Evolutionary conservation across 306 rosid genomes (phyloP).

Genomic region (Prunus persica): DNA sequence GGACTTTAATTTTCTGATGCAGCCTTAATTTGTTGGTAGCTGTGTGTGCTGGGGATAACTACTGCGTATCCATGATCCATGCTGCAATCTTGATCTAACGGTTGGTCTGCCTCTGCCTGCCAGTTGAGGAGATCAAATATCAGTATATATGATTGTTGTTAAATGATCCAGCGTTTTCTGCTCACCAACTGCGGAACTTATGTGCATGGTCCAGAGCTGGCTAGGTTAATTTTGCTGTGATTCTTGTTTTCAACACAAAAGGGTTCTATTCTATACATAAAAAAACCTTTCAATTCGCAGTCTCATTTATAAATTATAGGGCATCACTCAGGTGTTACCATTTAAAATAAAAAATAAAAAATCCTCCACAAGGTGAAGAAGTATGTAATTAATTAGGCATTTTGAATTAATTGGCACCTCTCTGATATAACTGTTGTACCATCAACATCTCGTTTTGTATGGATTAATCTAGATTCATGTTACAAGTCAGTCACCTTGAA

Average conservation of each 20-base stretch:
- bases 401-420: background rate
- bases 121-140: background rate
- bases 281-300: background rate
- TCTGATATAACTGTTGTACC: background rate
- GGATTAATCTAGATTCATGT: background rate
- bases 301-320: background rate
- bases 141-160: background rate
- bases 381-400: background rate
- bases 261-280: background rate
- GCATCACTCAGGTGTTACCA: background rate
- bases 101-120: background rate
- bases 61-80: background rate
- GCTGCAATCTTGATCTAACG: constrained; percentile 1
- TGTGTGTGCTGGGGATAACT: constrained; percentile 18
- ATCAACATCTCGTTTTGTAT: background rate
- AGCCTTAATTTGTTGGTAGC: constrained; percentile 5
- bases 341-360: too few relatives aligned
- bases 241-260: background rate
- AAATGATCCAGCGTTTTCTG: background rate
- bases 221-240: background rate
- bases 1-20: background rate
- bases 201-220: background rate
- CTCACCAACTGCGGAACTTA: background rate
- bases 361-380: background rate
- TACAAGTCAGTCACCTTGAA: too few relatives aligned